Base-by-base conservation (phyloP, 2,329 filamentous ascomycete genomes). In the Hysterium pulicare region DNA sequence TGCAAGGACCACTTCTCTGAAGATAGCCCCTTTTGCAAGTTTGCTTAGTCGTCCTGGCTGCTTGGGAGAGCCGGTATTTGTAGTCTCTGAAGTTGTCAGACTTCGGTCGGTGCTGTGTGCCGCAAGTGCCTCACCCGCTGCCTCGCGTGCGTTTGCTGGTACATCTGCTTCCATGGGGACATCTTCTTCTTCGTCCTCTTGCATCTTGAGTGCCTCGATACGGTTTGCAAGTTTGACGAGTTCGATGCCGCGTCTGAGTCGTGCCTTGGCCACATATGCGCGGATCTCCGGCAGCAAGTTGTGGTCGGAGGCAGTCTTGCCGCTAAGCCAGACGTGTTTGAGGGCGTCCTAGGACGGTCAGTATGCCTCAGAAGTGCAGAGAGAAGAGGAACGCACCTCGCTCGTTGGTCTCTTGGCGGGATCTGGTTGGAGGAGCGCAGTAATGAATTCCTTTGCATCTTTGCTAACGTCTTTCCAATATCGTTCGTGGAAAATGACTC, bases 381-480 rank as follows among this genome's bases (percentile, higher is more conserved):
- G 28, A 10, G 8, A 3, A 33, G 33, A 6, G 16, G 23, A 16
- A 45, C 78, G 50, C 76, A 87, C 86, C 69, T 85, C 77, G 58
- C 88, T 95, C 1, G 85, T 85, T 57, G 82, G 83, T 55, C 94
- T 84, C 55, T 86, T 79, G 36, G 83, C 78, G 2, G 90, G 86
- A 53, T 88, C 79, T 3, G 90, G 83, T 54, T 91, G 84, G 45
- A 98, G 78, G 20, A 98, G 78, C 44, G 75, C 73, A 47, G 85
- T 72, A 70, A 98, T 97, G 66, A 98, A 98, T 53, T 91, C 83
- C 73, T 97, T 98, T 53, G 90, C 93, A 54, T 97, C 90, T 38
- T 86, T 77, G 65, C 90, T 96, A 58, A 98, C 93, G 56, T 96
- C 93, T 66, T 90, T 93, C 93, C 93, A 98, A 73, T 97, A 98